Conservation (phyloP, 441 rosid species). For the Bruguiera hainesii region DNA sequence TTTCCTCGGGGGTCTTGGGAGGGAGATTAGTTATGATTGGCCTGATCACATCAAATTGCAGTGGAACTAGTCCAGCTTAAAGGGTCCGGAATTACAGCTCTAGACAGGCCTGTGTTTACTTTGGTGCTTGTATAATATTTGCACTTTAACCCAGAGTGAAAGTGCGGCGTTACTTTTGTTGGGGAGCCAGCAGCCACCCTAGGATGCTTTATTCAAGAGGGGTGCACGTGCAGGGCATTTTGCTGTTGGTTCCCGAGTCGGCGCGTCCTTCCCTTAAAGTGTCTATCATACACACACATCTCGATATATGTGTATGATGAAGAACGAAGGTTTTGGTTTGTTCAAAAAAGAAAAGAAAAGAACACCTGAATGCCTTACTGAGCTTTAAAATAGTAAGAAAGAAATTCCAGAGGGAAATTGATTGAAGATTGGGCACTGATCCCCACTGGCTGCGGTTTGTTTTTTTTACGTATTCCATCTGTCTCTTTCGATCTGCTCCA, state of each 20-base stretch:
- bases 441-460: too few species aligned
- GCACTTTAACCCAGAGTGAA: conserved; percentile 23
- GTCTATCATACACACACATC: too few species aligned
- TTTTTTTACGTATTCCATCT: too few species aligned
- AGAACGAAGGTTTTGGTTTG: too few species aligned
- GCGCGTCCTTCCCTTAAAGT: too few species aligned
- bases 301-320: too few species aligned
- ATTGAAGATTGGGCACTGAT: too few species aligned
- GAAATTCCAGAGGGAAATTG: too few species aligned
- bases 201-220: conserved; percentile 16
- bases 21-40: conserved; percentile 9
- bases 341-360: too few species aligned
- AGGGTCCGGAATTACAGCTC: neutral
- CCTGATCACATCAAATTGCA: conserved; percentile 16
- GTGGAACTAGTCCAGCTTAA: neutral
- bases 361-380: too few species aligned
- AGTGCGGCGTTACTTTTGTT: conserved; percentile 12
- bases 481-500: too few species aligned
- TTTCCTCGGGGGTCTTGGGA: conserved; percentile 20
- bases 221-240: conserved; percentile 28
- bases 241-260: conserved; percentile 2
- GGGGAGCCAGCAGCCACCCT: conserved; percentile 5
- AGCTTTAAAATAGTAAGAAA: too few species aligned
- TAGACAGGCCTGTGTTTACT: neutral
- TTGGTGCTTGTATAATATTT: neutral